A percentile compares a stretch with the other conserved stretches of the same genome.
phyloP scores from a whole-genome alignment of 2,329 filamentous ascomycete species.

The Arthrobotrys pseudoclavata region DNA sequence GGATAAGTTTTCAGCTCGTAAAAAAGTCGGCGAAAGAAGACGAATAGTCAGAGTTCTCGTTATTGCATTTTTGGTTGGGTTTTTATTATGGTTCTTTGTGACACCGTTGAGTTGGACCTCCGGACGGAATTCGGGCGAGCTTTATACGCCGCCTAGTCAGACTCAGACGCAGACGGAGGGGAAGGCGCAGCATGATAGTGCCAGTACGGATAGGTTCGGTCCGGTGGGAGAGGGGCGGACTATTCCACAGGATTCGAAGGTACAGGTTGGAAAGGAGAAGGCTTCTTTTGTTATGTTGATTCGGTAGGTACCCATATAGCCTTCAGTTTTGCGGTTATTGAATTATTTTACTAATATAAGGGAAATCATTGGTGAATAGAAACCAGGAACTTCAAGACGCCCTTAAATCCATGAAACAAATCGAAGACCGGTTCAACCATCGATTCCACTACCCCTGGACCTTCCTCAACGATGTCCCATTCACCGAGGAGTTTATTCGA shows the following conservation, averaged over 20 bases:
- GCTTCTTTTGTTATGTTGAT: conserved; percentile 63
- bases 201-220: background rate
- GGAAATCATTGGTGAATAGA: conserved; percentile 40
- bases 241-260: conserved; percentile 1
- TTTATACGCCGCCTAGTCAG: conserved; percentile 24
- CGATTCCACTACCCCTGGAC: conserved; percentile 63
- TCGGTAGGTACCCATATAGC: conserved; percentile 49
- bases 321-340: background rate
- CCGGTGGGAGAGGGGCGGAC: conserved; percentile 14
- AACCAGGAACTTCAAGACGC: conserved; percentile 63
- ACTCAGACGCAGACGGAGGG: background rate
- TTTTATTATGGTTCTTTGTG: conserved; percentile 52
- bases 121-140: conserved; percentile 21
- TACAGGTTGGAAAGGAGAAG: conserved; percentile 62
- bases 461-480: conserved; percentile 63
- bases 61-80: conserved; percentile 30
- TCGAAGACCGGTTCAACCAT: conserved; percentile 63
- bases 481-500: conserved; percentile 62
- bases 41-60: conserved; percentile 38
- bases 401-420: conserved; percentile 63
- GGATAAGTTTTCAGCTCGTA: conserved; percentile 32
- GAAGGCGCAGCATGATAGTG: conserved; percentile 33
- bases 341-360: background rate
- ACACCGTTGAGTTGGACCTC: conserved; percentile 42
- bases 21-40: conserved; percentile 49